These are phyloP conservation scores for Prunus yedoensis DNA, from an alignment of 331 rosid species.

Conservation along the genomic window DNA sequence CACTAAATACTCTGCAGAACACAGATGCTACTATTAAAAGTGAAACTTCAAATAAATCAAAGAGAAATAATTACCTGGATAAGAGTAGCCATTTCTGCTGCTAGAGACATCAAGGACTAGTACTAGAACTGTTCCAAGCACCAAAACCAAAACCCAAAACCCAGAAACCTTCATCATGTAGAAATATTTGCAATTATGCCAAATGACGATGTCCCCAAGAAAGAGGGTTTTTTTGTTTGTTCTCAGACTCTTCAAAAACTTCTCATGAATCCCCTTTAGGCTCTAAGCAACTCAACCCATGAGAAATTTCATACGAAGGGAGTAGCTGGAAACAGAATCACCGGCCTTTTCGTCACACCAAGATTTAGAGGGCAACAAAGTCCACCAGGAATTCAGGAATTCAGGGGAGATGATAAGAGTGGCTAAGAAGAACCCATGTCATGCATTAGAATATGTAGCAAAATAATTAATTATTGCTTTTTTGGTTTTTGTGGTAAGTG, in stretches of 20 bases:
- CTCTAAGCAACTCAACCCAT: conserved; percentile 15
- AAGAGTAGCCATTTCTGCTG: conserved; percentile 25
- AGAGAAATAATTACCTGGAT: conserved; percentile 37
- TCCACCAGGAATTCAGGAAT: conserved; percentile 18
- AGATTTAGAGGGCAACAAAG: conserved; percentile 21
- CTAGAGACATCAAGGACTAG: conserved; percentile 32
- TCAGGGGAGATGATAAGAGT: conserved; percentile 23
- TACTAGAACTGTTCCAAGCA: conserved; percentile 32
- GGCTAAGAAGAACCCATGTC: conserved; percentile 24
- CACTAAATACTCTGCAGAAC: no score
- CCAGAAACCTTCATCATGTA: conserved; percentile 57
- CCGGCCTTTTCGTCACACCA: conserved; percentile 5
- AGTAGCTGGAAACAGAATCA: not conserved
- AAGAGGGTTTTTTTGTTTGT: not conserved
- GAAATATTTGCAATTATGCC: not conserved
- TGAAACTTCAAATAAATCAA: not conserved
- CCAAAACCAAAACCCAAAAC: conserved; percentile 38
- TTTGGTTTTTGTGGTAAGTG: conserved; percentile 2
- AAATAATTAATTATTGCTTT: not conserved
- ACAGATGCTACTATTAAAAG: no score
- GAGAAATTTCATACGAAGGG: not conserved
- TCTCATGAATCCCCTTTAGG: no score
- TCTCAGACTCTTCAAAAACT: not conserved
- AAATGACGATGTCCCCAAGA: not conserved
- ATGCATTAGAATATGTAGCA: conserved; percentile 9